Base-by-base conservation (phyloP, 2,329 filamentous ascomycete genomes). In the Paraconiothyrium brasiliense region DNA sequence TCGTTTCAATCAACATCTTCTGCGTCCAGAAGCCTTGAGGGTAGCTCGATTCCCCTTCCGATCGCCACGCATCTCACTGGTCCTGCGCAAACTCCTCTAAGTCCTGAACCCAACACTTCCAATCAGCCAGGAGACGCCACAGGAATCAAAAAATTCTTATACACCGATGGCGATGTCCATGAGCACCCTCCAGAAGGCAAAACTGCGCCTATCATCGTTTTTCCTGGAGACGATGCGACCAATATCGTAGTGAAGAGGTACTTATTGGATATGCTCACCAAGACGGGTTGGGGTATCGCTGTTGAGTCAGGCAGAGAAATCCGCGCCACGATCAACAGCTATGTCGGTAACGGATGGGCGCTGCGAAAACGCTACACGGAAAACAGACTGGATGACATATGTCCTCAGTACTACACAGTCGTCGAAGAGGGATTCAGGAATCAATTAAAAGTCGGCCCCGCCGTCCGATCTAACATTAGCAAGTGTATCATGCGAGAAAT, bases 291-390 rank as follows among this genome's bases (percentile, higher is more conserved):
- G 52, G 52, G 52, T 2, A 22, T 55, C 10, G 52, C 52, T 22
- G 24, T 46, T 14, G 52, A 55, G 22, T 55, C 20, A 6, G 8
- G 24, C 3, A 44, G n/a, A 34, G 52, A 55, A 46, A 46, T 55
- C n/a, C 41, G 52, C 14, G 52, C 52, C 13, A 55, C 52, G 16
- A 20, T 55, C 16, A 55, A 55, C 41, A 46, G 14, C 9, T 55
- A 46, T 20, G 41, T 55, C n/a, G 52, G 52, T 16, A 55, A 44
- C 24, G 52, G 52, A 9, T 55, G 41, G 32, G 52, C 16, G 11
- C 24, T 55, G 8, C 52, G 41, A 5, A 35, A 22, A 1, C 27
- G 27, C n/a, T 55, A 46, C 27, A 3, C 9, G 10, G 30, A 44
- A 14, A 46, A 46, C 27, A 46, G n/a, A 7, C 16, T 55, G 16